phyloP scores from a whole-genome alignment of 768 basidiomycete genomes.

The Russula olivacea region DNA sequence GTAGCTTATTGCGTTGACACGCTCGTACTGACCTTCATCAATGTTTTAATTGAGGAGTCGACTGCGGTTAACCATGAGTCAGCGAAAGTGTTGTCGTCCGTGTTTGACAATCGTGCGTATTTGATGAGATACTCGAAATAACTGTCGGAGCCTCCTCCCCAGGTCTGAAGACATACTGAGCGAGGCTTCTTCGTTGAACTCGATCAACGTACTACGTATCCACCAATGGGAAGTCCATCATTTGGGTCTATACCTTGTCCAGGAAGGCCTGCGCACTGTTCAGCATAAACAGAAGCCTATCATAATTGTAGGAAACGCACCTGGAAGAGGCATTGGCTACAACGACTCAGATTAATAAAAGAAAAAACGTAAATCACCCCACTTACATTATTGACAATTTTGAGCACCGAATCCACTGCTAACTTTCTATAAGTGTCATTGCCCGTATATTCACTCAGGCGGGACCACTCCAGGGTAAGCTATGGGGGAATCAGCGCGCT shows the following conservation, averaged over 20 bases:
- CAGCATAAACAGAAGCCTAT: conserved; percentile 18
- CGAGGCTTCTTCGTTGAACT: not conserved
- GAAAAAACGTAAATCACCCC: not conserved
- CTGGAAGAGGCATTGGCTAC: conserved; percentile 32
- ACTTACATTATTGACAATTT: conserved; percentile 42
- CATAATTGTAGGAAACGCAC: not conserved
- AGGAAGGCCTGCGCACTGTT: conserved; percentile 41
- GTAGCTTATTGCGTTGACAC: accelerated
- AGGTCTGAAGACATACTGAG: conserved; percentile 41
- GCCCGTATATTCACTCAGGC: conserved; percentile 48
- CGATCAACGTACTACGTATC: not conserved
- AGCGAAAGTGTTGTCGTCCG: conserved; percentile 53
- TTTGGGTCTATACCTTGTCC: conserved; percentile 52
- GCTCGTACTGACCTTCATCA: conserved; percentile 43
- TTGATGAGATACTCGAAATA: conserved; percentile 79
- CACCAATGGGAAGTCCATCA: not conserved
- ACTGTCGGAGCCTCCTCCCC: conserved; percentile 64
- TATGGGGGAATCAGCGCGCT: conserved; percentile 25
- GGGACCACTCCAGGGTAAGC: conserved; percentile 52
- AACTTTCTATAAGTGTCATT: conserved; percentile 51
- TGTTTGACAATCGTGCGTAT: conserved; percentile 60
- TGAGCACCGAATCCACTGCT: conserved; percentile 30
- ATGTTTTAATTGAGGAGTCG: conserved; percentile 58
- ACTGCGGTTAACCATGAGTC: conserved; percentile 67
- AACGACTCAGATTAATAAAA: conserved; percentile 27